Conservation (phyloP, 257 asterid genomes). For the Ehretia macrophylla region DNA sequence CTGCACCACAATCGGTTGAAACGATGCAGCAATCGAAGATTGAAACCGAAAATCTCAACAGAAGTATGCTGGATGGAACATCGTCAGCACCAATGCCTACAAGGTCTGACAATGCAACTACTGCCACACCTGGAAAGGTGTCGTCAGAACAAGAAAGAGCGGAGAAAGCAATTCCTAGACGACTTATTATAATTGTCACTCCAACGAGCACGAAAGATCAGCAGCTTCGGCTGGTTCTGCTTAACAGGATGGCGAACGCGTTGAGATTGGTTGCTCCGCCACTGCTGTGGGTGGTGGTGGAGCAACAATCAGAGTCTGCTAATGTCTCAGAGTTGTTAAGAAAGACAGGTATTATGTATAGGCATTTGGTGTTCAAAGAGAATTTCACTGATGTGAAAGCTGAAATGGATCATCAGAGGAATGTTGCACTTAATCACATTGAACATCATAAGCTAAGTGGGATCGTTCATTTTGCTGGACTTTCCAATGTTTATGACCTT, state of each 20-base stretch:
- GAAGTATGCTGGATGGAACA: conserved; percentile 25
- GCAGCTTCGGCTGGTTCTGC: conserved; percentile 28
- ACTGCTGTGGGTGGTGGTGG: conserved; percentile 79
- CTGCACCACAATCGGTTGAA: conserved; percentile 45
- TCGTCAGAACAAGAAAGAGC: conserved; percentile 11
- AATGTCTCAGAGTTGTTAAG: conserved; percentile 63
- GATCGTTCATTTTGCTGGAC: conserved; percentile 82
- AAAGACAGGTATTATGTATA: conserved; percentile 74
- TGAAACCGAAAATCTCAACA: conserved; percentile 17
- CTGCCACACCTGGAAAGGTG: not conserved
- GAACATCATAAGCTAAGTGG: conserved; percentile 89
- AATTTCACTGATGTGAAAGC: conserved; percentile 49
- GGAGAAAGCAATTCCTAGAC: conserved; percentile 22
- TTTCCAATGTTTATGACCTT: conserved; percentile 72
- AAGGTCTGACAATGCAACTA: not conserved
- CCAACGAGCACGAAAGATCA: conserved; percentile 44
- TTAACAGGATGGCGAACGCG: conserved; percentile 63
- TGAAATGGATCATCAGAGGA: conserved; percentile 83
- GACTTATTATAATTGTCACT: conserved; percentile 63
- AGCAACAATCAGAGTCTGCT: conserved; percentile 43
- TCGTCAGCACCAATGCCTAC: conserved; percentile 6
- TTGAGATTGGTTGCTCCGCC: conserved; percentile 67
- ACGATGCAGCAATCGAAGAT: conserved; percentile 25
- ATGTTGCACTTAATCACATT: conserved; percentile 77
- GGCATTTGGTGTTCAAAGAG: conserved; percentile 83